Base-by-base conservation (phyloP, 2,329 filamentous ascomycete species). In the Apiospora hydei region DNA sequence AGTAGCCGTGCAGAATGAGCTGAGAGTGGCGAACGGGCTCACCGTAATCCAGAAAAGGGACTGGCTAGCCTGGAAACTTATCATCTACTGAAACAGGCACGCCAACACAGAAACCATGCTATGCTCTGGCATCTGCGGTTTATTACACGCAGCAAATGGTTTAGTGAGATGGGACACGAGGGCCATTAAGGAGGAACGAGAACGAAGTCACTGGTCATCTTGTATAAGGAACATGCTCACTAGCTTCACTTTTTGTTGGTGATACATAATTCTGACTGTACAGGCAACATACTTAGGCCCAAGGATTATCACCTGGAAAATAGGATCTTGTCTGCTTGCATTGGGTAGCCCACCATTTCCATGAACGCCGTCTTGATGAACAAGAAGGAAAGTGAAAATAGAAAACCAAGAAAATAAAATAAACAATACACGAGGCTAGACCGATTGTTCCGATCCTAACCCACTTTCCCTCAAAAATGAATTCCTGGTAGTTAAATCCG, bases 401-500 rank as follows among this genome's bases (percentile, higher is more conserved):
- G n/a, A 51, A 51, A 57, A 43, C 7, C 10, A 43, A 38, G 34
- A 38, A 38, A 61, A 38, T 38, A 64, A 64, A 64, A 41, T 64
- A 64, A 64, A 64, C 57, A 64, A 64, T 64, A 64, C 57, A 64
- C 57, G 34, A 64, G 57, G 57, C 41, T 51, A 30, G 57, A 64
- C 34, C 57, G 57, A 41, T 41, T 64, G 18, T 64, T 41, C n/a
- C 57, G 57, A 41, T 64, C 57, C 57, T 41, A 18, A 34, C 41
- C 57, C 57, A 64, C 30, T 21, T 64, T 64, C 34, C 57, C 57
- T 41, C 34, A n/a, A 64, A 64, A 64, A 64, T 64, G 57, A 64
- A 64, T 64, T 64, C 57, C 57, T 64, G 57, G 57, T 41, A 64
- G 57, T 64, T 24, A 64, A 64, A 64, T 64, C 57, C 57, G 57